phyloP scores from a whole-genome alignment of 75 land plant species.

The Gnetum montanum region DNA sequence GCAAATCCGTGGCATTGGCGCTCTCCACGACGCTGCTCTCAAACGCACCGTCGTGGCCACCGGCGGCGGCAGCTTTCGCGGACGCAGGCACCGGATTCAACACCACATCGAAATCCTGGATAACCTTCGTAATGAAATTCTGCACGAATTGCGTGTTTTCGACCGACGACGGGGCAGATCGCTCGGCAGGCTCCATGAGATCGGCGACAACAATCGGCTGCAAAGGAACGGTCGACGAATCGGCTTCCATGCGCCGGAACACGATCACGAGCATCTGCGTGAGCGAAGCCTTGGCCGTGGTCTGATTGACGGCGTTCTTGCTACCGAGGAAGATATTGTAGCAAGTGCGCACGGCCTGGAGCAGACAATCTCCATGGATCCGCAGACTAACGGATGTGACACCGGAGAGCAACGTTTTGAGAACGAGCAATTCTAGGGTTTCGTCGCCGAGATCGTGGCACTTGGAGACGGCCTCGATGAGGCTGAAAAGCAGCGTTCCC shows the following conservation, averaged over 20 bases:
- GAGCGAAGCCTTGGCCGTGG: conserved; percentile 95
- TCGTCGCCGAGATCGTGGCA: conserved; percentile 81
- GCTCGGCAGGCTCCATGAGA: conserved; percentile 77
- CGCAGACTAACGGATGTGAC: conserved; percentile 77
- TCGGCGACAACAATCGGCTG: conserved; percentile 97
- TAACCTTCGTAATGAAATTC: conserved; percentile 86
- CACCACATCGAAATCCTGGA: conserved; percentile 90
- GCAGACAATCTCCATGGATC: conserved; percentile 85
- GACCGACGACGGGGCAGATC: conserved; percentile 36
- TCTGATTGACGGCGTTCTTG: conserved; percentile 82
- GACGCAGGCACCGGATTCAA: conserved; percentile 66
- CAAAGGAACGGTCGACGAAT: conserved; percentile 84
- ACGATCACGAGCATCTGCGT: conserved; percentile 98
- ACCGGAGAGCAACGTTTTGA: conserved; percentile 83
- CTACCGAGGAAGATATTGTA: conserved; percentile 84
- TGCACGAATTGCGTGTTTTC: conserved; percentile 74
- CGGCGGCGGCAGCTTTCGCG: conserved; percentile 14
- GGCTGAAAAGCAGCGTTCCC: conserved; percentile 40
- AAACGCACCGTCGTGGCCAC: conserved; percentile 85
- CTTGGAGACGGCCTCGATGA: conserved; percentile 78
- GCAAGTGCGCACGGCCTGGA: conserved; percentile 81
- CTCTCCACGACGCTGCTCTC: conserved; percentile 75
- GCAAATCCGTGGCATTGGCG: conserved; percentile 73
- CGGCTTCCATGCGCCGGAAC: conserved; percentile 97
- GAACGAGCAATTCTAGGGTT: conserved; percentile 57